Percentiles rank a stretch among this genome's conserved stretches.
These are phyloP conservation scores for Xylaria sp. DNA, from an alignment of 2,329 filamentous ascomycete species.

Conservation along the genomic window DNA sequence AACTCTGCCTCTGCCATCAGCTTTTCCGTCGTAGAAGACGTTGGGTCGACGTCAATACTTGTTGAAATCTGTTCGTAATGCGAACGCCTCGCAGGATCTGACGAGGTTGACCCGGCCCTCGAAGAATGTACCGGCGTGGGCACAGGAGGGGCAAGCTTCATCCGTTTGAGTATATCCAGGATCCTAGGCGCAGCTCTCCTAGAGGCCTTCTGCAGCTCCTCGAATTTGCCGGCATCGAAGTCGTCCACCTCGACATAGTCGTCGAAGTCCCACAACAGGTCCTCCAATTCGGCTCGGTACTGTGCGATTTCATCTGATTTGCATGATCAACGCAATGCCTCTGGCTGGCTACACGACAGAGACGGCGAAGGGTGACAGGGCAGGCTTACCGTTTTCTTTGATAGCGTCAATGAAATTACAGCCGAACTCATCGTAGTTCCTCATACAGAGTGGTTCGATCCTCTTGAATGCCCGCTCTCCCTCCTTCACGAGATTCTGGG, in stretches of 20 bases:
- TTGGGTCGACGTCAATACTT: slow-evolving; percentile 31
- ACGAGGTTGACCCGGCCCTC: slow-evolving; percentile 14
- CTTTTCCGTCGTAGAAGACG: slow-evolving; percentile 22
- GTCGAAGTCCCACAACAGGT: slow-evolving; percentile 60
- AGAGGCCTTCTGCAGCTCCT: slow-evolving; percentile 50
- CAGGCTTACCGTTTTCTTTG: slow-evolving; percentile 54
- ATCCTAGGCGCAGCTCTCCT: slow-evolving; percentile 53
- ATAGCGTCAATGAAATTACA: slow-evolving; percentile 53
- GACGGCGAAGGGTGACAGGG: slow-evolving; percentile 1
- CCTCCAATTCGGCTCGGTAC: slow-evolving; percentile 50
- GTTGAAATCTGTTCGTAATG: slow-evolving; percentile 25
- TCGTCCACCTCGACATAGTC: slow-evolving; percentile 53
- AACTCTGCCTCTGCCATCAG: slow-evolving; percentile 33
- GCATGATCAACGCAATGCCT: slow-evolving; percentile 13
- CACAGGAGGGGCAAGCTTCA: slow-evolving; percentile 49
- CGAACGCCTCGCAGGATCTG: slow-evolving; percentile 11
- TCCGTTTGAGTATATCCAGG: slow-evolving; percentile 54
- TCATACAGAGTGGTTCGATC: slow-evolving; percentile 55
- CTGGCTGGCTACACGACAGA: slow-evolving; percentile 4
- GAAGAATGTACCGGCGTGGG: slow-evolving; percentile 24
- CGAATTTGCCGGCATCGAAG: slow-evolving; percentile 55
- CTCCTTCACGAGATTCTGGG: slow-evolving; percentile 50
- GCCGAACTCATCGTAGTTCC: slow-evolving; percentile 52
- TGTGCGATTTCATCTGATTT: slow-evolving; percentile 52
- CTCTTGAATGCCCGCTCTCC: slow-evolving; percentile 53